These are phyloP conservation scores for Claviceps maximensis DNA, from an alignment of 2,329 filamentous ascomycete genomes.

Conservation along the genomic window DNA sequence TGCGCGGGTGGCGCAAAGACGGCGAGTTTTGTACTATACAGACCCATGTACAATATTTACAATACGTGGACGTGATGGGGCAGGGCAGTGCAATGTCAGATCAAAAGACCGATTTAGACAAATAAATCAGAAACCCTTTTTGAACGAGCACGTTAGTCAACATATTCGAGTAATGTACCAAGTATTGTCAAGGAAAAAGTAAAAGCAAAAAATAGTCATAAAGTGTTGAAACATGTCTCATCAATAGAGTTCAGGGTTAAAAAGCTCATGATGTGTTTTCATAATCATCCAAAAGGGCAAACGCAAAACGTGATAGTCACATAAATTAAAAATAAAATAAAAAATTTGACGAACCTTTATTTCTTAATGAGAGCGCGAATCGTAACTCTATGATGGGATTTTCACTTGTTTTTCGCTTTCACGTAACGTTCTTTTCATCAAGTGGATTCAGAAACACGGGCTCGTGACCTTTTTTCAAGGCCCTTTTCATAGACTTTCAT, in stretches of 20 bases:
- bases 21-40: not conserved
- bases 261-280: slow-evolving; percentile 47
- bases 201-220: slow-evolving; percentile 36
- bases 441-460: not conserved
- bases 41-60: not conserved
- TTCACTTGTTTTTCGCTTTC: not conserved
- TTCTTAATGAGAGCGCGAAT: too few relatives aligned
- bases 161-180: slow-evolving; percentile 17
- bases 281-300: slow-evolving; percentile 37
- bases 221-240: slow-evolving; percentile 42
- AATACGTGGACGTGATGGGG: not conserved
- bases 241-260: slow-evolving; percentile 52
- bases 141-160: slow-evolving; percentile 21
- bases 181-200: slow-evolving; percentile 7
- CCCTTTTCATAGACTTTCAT: slow-evolving; percentile 16
- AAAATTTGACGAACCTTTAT: slow-evolving; percentile 32
- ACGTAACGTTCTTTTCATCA: too few relatives aligned
- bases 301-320: too few relatives aligned
- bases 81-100: not conserved
- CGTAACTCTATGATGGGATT: too few relatives aligned
- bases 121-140: not conserved
- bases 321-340: slow-evolving; percentile 5
- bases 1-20: not conserved
- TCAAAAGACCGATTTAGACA: not conserved
- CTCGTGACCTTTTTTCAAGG: too few relatives aligned